phyloP scores from a whole-genome alignment of 2,329 filamentous ascomycete species.

The Calonectria ilicicola region DNA sequence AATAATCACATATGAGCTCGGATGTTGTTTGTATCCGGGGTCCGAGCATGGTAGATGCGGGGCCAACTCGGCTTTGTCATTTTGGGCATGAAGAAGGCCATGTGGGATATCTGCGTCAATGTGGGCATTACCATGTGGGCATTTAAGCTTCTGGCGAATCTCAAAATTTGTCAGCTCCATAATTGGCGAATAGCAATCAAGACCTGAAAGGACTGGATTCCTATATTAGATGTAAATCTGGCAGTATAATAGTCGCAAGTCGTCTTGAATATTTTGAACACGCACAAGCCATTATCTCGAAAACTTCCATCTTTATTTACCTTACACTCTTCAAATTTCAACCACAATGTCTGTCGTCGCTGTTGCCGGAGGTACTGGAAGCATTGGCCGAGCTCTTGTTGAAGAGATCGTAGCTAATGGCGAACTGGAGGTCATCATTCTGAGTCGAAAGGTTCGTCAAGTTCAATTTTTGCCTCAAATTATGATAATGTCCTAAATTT shows the following conservation, averaged over 20 bases:
- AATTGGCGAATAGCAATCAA: not conserved
- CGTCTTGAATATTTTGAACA: not conserved
- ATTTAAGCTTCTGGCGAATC: not conserved
- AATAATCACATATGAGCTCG: not conserved
- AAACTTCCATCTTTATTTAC: not conserved
- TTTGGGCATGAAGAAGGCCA: not conserved
- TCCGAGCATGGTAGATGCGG: not conserved
- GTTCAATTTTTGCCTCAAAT: not conserved
- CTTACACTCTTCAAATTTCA: not conserved
- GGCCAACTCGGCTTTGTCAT: not conserved
- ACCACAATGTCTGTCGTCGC: not conserved
- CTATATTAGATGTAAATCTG: not conserved
- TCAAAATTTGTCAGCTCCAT: not conserved
- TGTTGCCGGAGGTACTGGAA: not conserved
- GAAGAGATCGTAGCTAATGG: not conserved
- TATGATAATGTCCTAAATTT: not conserved
- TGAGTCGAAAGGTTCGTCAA: not conserved
- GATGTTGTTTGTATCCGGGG: not conserved
- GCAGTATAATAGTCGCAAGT: no score
- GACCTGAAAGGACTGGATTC: no score
- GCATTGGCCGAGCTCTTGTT: not conserved
- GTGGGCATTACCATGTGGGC: not conserved
- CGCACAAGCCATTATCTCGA: not conserved
- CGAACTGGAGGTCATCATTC: not conserved
- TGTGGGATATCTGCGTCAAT: not conserved